phyloP scores from a whole-genome alignment of 108 stramenopile species.

The Nitzschia inconspicua region DNA sequence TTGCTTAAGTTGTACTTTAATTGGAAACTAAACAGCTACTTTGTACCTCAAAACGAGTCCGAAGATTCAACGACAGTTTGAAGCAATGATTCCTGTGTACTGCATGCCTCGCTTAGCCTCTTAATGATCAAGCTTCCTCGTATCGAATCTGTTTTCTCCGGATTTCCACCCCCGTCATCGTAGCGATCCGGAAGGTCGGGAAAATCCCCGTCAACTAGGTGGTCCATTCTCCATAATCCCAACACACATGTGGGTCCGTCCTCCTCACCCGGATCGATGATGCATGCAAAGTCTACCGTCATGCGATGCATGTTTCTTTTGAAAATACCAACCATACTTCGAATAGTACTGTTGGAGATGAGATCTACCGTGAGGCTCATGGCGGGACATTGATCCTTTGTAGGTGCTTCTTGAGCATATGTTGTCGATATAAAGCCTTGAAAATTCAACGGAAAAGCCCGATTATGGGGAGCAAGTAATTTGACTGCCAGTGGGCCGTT shows the following conservation, averaged over 20 bases:
- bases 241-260: conserved; percentile 47
- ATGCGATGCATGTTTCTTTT: conserved; percentile 41
- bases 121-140: too few relatives aligned
- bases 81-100: too few relatives aligned
- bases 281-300: conserved; percentile 44
- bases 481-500: conserved; percentile 48
- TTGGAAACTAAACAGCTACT: too few relatives aligned
- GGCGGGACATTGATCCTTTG: conserved; percentile 4
- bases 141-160: too few relatives aligned
- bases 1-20: not conserved
- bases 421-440: not conserved
- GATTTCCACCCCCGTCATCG: too few relatives aligned
- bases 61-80: too few relatives aligned
- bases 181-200: conserved; percentile 20
- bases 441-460: not conserved
- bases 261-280: conserved; percentile 20
- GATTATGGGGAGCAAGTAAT: conserved; percentile 33
- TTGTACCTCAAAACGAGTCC: too few relatives aligned
- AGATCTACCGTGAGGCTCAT: conserved; percentile 50
- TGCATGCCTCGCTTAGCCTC: too few relatives aligned
- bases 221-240: conserved; percentile 54
- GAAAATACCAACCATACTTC: conserved; percentile 40
- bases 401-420: not conserved
- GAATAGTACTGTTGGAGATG: conserved; percentile 35
- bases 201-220: conserved; percentile 43